phyloP scores from a whole-genome alignment of 192 early-diverging fungal species.

The Pilaira anomala region DNA sequence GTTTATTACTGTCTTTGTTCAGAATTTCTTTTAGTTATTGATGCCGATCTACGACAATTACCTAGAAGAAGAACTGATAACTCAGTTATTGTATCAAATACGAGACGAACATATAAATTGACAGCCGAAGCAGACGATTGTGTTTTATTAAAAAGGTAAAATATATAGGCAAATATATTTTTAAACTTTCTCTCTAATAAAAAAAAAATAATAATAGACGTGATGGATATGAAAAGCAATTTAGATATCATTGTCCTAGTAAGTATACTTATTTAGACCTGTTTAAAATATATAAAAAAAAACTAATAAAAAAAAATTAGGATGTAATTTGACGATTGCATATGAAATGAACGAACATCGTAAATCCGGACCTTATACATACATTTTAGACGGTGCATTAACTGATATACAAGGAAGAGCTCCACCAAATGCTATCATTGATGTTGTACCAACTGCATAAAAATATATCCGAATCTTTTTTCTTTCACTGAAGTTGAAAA shows the following conservation, averaged over 20 bases:
- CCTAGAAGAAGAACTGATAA: conserved; percentile 50
- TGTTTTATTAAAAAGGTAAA: conserved; percentile 41
- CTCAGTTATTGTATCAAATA: conserved; percentile 47
- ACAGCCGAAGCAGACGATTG: conserved; percentile 40
- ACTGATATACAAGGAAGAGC: conserved; percentile 51
- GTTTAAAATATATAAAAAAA: neutral
- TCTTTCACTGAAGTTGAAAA: neutral
- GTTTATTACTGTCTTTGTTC: conserved; percentile 61
- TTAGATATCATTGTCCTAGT: conserved; percentile 36
- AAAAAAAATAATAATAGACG: conserved; percentile 12
- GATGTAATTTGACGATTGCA: conserved; percentile 50
- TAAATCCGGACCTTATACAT: conserved; percentile 52
- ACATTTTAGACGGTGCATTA: conserved; percentile 54
- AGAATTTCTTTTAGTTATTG: conserved; percentile 61
- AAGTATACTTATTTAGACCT: conserved; percentile 1
- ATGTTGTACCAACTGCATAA: conserved; percentile 2
- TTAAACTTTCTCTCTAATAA: neutral
- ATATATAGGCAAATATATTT: too few relatives aligned
- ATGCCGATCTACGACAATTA: conserved; percentile 44
- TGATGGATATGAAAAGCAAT: conserved; percentile 36
- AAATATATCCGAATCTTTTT: neutral
- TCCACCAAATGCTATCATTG: conserved; percentile 24
- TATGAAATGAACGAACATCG: conserved; percentile 51
- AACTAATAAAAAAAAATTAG: conserved; percentile 27
- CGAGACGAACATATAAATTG: conserved; percentile 51